Base-by-base conservation (phyloP, 2,329 filamentous ascomycete genomes). In the Fusarium domesticum region DNA sequence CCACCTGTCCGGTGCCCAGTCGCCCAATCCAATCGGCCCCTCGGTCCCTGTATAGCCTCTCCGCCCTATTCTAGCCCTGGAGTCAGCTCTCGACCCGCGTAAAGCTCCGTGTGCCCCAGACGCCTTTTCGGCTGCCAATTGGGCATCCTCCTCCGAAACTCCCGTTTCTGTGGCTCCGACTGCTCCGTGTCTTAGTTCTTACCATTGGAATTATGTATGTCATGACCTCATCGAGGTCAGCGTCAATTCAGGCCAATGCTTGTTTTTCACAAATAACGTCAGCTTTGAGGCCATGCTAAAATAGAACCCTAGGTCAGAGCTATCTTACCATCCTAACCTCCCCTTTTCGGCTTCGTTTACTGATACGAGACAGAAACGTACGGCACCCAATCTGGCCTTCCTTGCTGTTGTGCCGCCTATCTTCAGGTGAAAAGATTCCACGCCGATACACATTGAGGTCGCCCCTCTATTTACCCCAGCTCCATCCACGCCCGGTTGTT, bases 401-500 rank as follows among this genome's bases (percentile, higher is more conserved):
- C n/a, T n/a, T n/a, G n/a, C n/a, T n/a, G n/a, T n/a, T n/a, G n/a
- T n/a, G n/a, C n/a, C n/a, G n/a, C n/a, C n/a, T n/a, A n/a, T n/a
- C n/a, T n/a, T n/a, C n/a, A n/a, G n/a, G n/a, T n/a, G n/a, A n/a
- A n/a, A n/a, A n/a, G n/a, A n/a, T n/a, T n/a, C n/a, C n/a, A n/a
- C n/a, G n/a, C n/a, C n/a, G n/a, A n/a, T n/a, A n/a, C n/a, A n/a
- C 16, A 19, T 19, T 16, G 11, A 36, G 5, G 17, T n/a, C 16
- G 14, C 34, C 34, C 18, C 34, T 36, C 34, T 18, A 36, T 48
- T 45, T 33, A 33, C 48, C 53, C 45, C 44, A 37, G 45, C 40
- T 57, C 48, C 47, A 58, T 58, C 45, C 53, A 58, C 46, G 34
- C 45, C 56, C 57, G 57, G 47, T 35, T 39, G 33, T 47, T 49